Base-by-base conservation (phyloP, 2,329 filamentous ascomycete genomes). In the Arthrinium puccinioides region DNA sequence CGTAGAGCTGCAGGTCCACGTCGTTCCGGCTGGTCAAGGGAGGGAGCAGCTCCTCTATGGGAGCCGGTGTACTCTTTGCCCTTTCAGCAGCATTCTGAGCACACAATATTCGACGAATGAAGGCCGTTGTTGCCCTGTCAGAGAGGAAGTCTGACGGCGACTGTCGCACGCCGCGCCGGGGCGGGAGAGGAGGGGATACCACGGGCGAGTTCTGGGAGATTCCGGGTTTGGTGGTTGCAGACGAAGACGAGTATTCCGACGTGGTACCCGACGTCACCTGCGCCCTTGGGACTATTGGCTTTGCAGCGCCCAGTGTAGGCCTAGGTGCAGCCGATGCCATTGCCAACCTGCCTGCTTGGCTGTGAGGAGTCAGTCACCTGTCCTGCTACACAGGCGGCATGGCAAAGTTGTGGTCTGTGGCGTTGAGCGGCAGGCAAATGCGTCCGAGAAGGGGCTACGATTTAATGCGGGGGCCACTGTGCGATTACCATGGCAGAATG, bases 1-100 rank as follows among this genome's bases (percentile, higher is more conserved):
- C 90, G 57, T 97, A 98, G 5, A 98, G 74, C 63, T 98, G 85
- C 39, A 94, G 67, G 60, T 98, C 92, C 42, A 97, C 79, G 50
- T 94, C 87, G 59, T 95, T 94, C 36, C 87, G 88, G 66, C 88
- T 95, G 33, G 90, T 97, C 53, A 98, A 70, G 26, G 89, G 88
- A 41, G 90, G 92, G 31, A 98, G 69, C 29, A 95, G 68, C 49
- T 89, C 84, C 42, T 94, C 80, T 48, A 94, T 81, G 33, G 86
- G 76, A 21, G 64, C 60, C n/a, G 66, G 62, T 13, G 64, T 62
- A 43, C 62, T 62, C 40, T 62, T 61, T 30, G 73, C 74, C 49
- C 82, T 68, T 62, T 84, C 67, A 47, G 67, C 57, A 32, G 71
- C 66, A 39, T 81, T 72, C 49, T 87, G 81, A n/a, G 84, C 75